Conservation (phyloP, 2,329 filamentous ascomycete species). For the Cladosporium sp. region DNA sequence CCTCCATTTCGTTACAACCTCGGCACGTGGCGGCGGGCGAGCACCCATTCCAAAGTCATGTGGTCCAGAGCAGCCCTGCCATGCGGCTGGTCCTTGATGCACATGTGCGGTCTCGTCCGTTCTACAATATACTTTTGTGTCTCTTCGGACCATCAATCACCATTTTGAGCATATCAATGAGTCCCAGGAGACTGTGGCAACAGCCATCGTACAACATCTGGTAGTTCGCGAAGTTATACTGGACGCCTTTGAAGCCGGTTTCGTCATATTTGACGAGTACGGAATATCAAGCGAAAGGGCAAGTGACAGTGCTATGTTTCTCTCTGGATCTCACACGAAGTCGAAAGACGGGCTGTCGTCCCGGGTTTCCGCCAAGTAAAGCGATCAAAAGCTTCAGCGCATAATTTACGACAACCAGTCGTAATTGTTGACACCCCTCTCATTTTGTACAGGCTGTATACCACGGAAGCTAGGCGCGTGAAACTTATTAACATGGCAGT, state of each 20-base stretch:
- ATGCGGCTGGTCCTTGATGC: neutral
- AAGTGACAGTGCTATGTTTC: neutral
- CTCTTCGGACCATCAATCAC: too few relatives aligned
- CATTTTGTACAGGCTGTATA: constrained; percentile 10
- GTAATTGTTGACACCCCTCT: constrained; percentile 7
- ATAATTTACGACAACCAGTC: neutral
- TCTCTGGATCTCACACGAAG: neutral
- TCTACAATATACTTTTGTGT: neutral
- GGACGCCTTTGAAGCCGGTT: neutral
- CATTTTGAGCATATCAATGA: too few relatives aligned
- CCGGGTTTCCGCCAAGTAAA: constrained; percentile 9
- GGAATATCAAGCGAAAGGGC: neutral
- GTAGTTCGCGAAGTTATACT: too few relatives aligned
- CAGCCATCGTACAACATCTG: too few relatives aligned
- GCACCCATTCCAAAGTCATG: neutral
- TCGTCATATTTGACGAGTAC: neutral
- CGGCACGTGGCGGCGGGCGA: neutral
- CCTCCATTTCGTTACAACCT: neutral
- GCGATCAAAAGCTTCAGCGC: constrained; percentile 2
- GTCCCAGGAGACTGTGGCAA: too few relatives aligned
- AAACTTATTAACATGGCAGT: constrained; percentile 1
- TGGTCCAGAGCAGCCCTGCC: neutral
- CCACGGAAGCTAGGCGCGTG: constrained; percentile 8
- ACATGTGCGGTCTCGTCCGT: neutral
- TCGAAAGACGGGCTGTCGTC: neutral